Conservation (phyloP, 2,329 filamentous ascomycete genomes). For the Passalora sequoiae region DNA sequence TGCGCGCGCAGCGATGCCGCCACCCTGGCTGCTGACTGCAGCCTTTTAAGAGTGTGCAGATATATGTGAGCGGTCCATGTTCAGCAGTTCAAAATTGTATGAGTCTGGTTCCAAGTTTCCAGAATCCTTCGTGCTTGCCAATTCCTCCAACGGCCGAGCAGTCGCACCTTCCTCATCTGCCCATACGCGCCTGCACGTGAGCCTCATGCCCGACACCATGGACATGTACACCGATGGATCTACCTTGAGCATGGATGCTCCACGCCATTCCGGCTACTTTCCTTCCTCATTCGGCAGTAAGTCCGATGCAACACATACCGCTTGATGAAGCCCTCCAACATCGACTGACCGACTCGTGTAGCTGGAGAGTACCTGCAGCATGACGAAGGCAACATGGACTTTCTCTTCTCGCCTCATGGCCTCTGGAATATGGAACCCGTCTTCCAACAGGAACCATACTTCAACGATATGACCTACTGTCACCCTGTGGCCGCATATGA, state of each 20-base stretch:
- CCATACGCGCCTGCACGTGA: too few relatives aligned
- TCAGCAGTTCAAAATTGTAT: too few relatives aligned
- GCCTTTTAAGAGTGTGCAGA: too few relatives aligned
- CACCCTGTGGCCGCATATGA: not conserved
- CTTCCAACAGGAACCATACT: not conserved
- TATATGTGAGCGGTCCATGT: too few relatives aligned
- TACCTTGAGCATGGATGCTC: not conserved
- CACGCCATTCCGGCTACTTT: not conserved
- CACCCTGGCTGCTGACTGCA: too few relatives aligned
- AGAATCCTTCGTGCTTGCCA: too few relatives aligned
- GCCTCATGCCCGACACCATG: not conserved
- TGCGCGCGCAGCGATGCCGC: too few relatives aligned
- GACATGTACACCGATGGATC: conserved; percentile 1
- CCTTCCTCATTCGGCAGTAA: conserved; percentile 4
- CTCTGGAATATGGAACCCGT: not conserved
- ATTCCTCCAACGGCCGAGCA: too few relatives aligned
- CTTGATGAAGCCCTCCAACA: not conserved
- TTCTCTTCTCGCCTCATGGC: conserved; percentile 2
- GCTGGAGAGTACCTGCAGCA: not conserved
- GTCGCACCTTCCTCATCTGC: too few relatives aligned
- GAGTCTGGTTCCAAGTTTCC: too few relatives aligned
- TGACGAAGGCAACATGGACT: not conserved
- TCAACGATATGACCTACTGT: not conserved
- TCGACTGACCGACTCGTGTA: not conserved
- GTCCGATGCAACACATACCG: not conserved